Evolutionary conservation across 2,329 filamentous ascomycete genomes (phyloP).

Genomic region (Colletotrichum sp.): DNA sequence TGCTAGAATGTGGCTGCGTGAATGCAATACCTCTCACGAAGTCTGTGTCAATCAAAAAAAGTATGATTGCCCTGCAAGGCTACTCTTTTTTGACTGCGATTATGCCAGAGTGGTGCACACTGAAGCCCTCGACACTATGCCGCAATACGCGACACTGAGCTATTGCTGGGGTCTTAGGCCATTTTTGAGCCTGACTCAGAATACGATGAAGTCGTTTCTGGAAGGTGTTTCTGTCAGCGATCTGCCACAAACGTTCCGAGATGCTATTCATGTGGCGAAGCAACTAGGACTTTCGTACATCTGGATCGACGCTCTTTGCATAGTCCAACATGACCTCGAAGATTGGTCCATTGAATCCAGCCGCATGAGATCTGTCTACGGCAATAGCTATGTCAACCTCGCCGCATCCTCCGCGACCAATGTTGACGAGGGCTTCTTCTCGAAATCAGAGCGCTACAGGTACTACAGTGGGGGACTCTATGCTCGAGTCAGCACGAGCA

Average conservation of each 20-base stretch:
- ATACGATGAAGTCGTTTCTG: not conserved
- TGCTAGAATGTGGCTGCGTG: not conserved
- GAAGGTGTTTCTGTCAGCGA: fast-evolving
- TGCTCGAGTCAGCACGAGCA: not conserved
- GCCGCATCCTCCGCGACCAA: not conserved
- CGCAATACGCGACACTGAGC: not conserved
- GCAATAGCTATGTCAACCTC: not conserved
- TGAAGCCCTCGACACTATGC: fast-evolving
- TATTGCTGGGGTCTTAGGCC: not conserved
- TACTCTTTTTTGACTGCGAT: not conserved
- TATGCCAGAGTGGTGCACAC: fast-evolving
- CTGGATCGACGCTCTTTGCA: not conserved
- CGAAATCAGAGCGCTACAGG: not conserved
- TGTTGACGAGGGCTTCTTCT: fast-evolving
- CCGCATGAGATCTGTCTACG: not conserved
- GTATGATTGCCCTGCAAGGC: not conserved
- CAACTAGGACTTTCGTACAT: not conserved
- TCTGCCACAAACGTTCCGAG: not conserved
- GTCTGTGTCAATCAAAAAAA: not conserved
- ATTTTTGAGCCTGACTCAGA: not conserved
- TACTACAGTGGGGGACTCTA: fast-evolving
- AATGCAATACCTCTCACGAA: not conserved
- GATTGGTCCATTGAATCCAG: not conserved
- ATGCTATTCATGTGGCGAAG: not conserved
- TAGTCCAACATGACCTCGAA: not conserved